Base-by-base conservation (phyloP, 176 grass and related monocot species). In the Poa pratensis region DNA sequence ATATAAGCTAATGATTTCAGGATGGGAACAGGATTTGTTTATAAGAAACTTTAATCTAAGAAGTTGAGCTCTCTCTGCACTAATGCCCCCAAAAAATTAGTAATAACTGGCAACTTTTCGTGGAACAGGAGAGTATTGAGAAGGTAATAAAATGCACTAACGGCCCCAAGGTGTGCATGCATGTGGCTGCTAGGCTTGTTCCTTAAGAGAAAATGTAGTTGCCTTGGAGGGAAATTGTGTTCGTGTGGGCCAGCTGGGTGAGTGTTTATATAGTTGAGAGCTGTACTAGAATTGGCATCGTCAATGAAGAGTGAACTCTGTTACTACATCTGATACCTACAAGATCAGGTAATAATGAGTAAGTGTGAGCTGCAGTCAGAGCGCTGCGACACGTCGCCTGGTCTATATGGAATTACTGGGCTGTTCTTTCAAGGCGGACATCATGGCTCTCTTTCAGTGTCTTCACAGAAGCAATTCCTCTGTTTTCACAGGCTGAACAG, bases 1-100 rank as follows among this genome's bases (percentile, higher is more conserved):
- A 85, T 40, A 85, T 40, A 69, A 69, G 52, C 22, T 83, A 65
- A 43, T 34, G 2, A 27, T 55, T 51, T 50, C 30, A 79, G 80
- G 40, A 45, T n/a, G 60, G 62, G 7, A 81, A 35, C 71, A 77
- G 19, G 71, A 86, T 78, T 9, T 57, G 5, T 53, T 42, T 84
- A 12, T 16, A 27, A 77, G 17, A 6, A 46, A 60, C 9, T 28
- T 78, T 30, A 69, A 76, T 11, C 8, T 49, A 61, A 1, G 60
- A 12, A 24, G 22, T 42, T 42, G 28, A 55, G 50, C n/a, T 35
- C 2, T 82, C 24, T 32, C 30, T 32, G 23, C 28, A 34, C 39
- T 73, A 39, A 78, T 24, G 11, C 5, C 35, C 35, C 39, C 65
- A 54, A 80, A 62, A 19, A 64, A 27, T 61, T 61, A 14, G 17